A percentile compares a stretch with the other conserved stretches of the same genome.
These are phyloP conservation scores for Panaeolus cyanescens DNA, from an alignment of 768 basidiomycete genomes.

Conservation along the genomic window DNA sequence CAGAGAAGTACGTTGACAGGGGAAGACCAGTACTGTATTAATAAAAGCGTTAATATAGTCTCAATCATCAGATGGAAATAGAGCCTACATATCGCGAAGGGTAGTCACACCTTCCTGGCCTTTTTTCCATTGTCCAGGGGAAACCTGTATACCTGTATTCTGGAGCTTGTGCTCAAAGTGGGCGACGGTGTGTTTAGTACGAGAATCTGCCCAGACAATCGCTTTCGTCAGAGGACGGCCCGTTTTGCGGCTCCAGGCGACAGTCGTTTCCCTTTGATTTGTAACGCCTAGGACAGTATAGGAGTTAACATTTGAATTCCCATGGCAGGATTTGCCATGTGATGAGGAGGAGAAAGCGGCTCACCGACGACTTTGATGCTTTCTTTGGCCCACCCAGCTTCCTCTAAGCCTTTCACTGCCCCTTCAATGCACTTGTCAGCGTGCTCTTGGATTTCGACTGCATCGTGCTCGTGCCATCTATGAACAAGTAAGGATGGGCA, in stretches of 20 bases:
- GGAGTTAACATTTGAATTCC: conserved; percentile 7
- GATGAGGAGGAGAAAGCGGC: conserved; percentile 26
- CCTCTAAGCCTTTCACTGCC: conserved; percentile 71
- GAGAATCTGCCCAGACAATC: conserved; percentile 96
- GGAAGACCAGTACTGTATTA: conserved; percentile 79
- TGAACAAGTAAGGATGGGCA: background rate
- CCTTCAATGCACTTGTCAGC: conserved; percentile 76
- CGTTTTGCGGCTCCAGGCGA: conserved; percentile 89
- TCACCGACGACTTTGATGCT: conserved; percentile 92
- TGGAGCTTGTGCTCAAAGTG: conserved; percentile 74
- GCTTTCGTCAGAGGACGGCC: conserved; percentile 88
- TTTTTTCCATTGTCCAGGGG: conserved; percentile 64
- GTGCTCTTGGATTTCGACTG: conserved; percentile 75
- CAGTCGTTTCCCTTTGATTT: conserved; percentile 95
- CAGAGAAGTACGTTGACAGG: conserved; percentile 98
- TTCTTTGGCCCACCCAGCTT: conserved; percentile 72
- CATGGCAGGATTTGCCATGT: conserved; percentile 16
- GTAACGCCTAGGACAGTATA: conserved; percentile 69
- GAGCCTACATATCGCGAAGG: conserved; percentile 65
- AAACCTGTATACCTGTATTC: conserved; percentile 73
- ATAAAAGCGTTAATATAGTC: conserved; percentile 8
- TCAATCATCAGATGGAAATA: conserved; percentile 12
- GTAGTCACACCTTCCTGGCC: conserved; percentile 69
- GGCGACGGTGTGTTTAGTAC: conserved; percentile 85
- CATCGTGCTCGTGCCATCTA: conserved; percentile 97